Base-by-base conservation (phyloP, 2,329 filamentous ascomycete genomes). In the Amesomyces nigricolor region DNA sequence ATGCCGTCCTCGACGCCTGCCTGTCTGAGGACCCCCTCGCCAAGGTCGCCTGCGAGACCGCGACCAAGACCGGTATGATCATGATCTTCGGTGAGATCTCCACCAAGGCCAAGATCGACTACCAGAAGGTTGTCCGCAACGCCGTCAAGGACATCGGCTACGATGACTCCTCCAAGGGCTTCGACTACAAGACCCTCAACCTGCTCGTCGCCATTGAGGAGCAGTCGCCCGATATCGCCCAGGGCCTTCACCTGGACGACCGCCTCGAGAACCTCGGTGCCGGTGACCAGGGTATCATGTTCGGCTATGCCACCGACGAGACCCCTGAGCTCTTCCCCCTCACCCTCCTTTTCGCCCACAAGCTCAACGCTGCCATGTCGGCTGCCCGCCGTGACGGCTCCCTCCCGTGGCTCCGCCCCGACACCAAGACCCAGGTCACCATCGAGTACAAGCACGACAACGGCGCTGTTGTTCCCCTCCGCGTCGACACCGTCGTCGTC, bases 251-350 rank as follows among this genome's bases (percentile, higher is more conserved):
- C 82, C 95, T 95, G 75, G 94, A 99, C 65, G 83, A 96, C 81
- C 91, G 90, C 65, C 87, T 99, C 48, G 94, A 99, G 85, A 87
- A 95, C 78, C 87, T 99, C 64, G 94, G 94, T 76, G 94, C 94
- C 62, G 94, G 94, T 87, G 94, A 99, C 78, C 94, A 99, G 82
- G 94, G 94, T 82, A 96, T 99, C 82, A 99, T 99, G 94, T 99
- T 99, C 77, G 94, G 94, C 69, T 99, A 99, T 83, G 94, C 94
- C 75, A 96, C 94, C 69, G 94, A 99, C 71, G 94, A 99, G 84
- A 97, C 94, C 68, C 91, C 92, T 61, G 94, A 99, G 80, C 84
- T 95, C 67, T 89, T 97, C 73, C 94, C 94, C 65, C 81, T 99
- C 70, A 97, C 92, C 69, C 82, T 97, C 66, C 83, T 92, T 69